These are phyloP conservation scores for Beverwykella pulmonaria DNA, from an alignment of 495 filamentous ascomycete genomes.

Conservation along the genomic window DNA sequence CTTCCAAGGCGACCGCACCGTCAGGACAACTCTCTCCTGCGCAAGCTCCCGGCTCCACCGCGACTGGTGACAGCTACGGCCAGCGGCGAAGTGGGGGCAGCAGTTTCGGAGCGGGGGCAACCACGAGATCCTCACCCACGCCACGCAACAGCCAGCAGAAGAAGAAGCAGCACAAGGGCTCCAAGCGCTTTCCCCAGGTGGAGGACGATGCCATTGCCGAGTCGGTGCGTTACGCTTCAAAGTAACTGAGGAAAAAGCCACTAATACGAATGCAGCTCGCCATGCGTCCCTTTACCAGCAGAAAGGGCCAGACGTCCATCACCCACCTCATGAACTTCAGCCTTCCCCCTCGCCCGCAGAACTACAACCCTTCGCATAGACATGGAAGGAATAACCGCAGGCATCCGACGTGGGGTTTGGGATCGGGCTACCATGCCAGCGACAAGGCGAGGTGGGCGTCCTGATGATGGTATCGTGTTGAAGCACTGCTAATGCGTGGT, in stretches of 20 bases:
- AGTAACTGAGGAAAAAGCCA: background rate
- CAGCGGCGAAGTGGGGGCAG: conserved; percentile 66
- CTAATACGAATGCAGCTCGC: conserved; percentile 58
- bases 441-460: conserved; percentile 78
- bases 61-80: conserved; percentile 43
- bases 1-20: conserved; percentile 41
- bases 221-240: conserved; percentile 56
- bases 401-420: conserved; percentile 80
- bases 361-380: conserved; percentile 56
- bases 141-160: conserved; percentile 72
- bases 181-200: conserved; percentile 58
- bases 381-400: conserved; percentile 58
- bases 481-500: background rate
- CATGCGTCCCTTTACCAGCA: conserved; percentile 80
- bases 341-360: conserved; percentile 73
- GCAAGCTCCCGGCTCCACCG: conserved; percentile 39
- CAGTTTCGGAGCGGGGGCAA: conserved; percentile 61
- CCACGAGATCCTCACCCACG: conserved; percentile 46
- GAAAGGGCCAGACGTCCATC: conserved; percentile 93
- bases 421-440: conserved; percentile 85
- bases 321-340: conserved; percentile 95
- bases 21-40: conserved; percentile 46
- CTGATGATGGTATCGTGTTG: background rate
- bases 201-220: conserved; percentile 86
- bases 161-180: conserved; percentile 72